Conservation (phyloP, 768 basidiomycete species). For the Podaxis mareebaensis region DNA sequence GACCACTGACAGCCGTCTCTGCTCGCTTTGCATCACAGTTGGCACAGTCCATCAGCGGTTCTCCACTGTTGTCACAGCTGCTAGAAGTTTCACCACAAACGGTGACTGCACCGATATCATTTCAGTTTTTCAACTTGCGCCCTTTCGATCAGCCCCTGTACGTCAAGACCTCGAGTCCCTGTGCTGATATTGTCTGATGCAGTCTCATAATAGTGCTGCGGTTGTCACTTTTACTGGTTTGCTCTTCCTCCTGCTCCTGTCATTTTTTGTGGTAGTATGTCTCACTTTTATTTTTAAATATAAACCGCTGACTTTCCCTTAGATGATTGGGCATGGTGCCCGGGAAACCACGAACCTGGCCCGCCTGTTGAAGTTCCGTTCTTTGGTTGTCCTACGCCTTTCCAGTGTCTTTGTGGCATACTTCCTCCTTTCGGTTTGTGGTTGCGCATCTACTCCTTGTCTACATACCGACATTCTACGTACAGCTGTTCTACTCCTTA, state of each 20-base stretch:
- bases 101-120: conserved; percentile 49
- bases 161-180: conserved; percentile 19
- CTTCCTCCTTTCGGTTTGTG: conserved; percentile 38
- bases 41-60: conserved; percentile 28
- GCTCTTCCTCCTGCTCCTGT: conserved; percentile 50
- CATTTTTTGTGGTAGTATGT: conserved; percentile 45
- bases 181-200: neutral
- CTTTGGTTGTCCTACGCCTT: conserved; percentile 34
- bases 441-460: neutral
- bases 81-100: conserved; percentile 49
- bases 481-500: conserved; percentile 57
- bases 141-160: conserved; percentile 65
- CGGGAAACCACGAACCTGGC: conserved; percentile 33
- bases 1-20: conserved; percentile 35
- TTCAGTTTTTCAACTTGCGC: conserved; percentile 46
- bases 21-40: conserved; percentile 33
- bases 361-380: conserved; percentile 25
- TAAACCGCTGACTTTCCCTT: neutral
- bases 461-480: neutral
- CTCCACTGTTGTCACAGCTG: conserved; percentile 32
- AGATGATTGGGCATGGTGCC: conserved; percentile 33
- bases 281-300: neutral
- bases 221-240: conserved; percentile 56
- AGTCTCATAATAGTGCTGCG: conserved; percentile 38
- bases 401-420: conserved; percentile 30